A percentile compares a stretch with the other conserved stretches of the same genome.
phyloP scores from a whole-genome alignment of 2,329 filamentous ascomycete species.

The Beauveria rudraprayagi region DNA sequence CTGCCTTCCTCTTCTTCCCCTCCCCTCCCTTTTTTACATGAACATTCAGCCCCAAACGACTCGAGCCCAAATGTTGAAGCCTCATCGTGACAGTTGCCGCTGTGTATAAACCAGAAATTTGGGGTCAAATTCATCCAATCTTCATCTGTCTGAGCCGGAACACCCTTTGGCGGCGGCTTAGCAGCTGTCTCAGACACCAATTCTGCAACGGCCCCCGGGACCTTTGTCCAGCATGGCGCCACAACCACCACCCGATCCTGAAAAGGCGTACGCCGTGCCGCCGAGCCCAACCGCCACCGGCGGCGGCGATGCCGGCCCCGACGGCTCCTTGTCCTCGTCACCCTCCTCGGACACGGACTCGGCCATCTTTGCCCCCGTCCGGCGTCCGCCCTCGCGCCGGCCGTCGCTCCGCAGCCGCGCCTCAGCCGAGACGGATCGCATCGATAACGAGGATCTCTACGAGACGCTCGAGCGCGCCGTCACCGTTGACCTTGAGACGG shows the following conservation, averaged over 20 bases:
- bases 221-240: neutral
- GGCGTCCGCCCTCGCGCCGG: neutral
- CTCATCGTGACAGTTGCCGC: neutral
- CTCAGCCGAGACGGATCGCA: conserved; percentile 9
- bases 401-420: conserved; percentile 4
- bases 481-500: conserved; percentile 27
- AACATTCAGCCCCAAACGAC: neutral
- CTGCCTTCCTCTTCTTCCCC: neutral
- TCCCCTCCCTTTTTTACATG: neutral
- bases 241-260: neutral
- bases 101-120: neutral
- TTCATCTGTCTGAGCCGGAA: no score
- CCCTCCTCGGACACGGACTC: neutral
- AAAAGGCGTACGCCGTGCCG: neutral
- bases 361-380: neutral
- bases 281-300: neutral
- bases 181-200: neutral
- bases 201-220: neutral
- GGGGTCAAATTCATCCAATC: no score
- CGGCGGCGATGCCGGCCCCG: neutral
- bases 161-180: no score
- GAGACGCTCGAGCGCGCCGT: conserved; percentile 26
- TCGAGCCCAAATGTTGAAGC: neutral
- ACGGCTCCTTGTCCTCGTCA: neutral
- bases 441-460: conserved; percentile 18